Conservation (phyloP, 2,329 filamentous ascomycete genomes). For the Rachicladosporium sp. region DNA sequence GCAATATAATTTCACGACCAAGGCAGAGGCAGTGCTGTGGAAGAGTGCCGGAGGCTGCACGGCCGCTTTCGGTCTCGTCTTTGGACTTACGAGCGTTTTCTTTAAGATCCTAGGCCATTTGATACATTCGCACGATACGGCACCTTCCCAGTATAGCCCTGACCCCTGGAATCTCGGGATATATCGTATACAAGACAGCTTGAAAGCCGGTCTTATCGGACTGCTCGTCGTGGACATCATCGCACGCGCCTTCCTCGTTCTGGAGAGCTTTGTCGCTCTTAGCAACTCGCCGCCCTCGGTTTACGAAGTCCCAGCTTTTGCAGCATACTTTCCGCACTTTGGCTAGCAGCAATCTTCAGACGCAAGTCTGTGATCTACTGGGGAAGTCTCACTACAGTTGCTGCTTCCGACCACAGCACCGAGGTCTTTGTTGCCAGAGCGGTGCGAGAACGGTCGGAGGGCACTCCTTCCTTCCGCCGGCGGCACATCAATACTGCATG, state of each 20-base stretch:
- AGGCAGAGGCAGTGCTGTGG: not conserved
- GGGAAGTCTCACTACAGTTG: no score
- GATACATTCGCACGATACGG: no score
- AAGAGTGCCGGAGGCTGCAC: not conserved
- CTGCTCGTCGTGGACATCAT: conserved; percentile 3
- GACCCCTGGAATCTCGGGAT: no score
- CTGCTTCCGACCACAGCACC: no score
- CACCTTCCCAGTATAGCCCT: no score
- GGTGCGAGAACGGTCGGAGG: no score
- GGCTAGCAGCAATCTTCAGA: not conserved
- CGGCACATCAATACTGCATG: no score
- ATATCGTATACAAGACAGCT: no score
- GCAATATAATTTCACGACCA: not conserved
- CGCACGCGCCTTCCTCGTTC: conserved; percentile 8
- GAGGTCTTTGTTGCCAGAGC: no score
- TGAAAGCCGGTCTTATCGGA: not conserved
- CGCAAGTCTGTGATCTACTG: no score
- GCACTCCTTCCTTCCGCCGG: no score
- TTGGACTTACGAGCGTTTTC: not conserved
- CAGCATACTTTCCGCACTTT: conserved; percentile 10
- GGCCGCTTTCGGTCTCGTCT: not conserved
- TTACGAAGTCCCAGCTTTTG: conserved; percentile 5
- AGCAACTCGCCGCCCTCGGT: conserved; percentile 7
- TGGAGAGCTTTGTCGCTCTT: conserved; percentile 9
- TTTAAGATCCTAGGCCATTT: no score